A percentile compares a stretch with the other conserved stretches of the same genome.
These are phyloP conservation scores for Yamadazyma taylorii DNA, from an alignment of 1,139 yeast species.

Conservation along the genomic window DNA sequence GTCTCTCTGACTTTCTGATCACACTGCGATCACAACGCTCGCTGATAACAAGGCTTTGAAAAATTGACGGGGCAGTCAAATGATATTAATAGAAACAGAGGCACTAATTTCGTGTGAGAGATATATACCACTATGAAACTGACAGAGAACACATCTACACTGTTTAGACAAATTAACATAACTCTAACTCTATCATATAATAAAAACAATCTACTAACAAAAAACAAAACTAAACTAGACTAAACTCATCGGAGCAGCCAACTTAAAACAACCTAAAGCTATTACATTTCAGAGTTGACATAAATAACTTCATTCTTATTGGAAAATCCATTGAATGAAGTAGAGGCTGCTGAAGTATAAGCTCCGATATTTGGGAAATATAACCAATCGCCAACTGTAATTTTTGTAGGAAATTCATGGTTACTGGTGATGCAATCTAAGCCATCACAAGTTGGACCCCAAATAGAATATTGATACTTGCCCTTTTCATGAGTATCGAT, in stretches of 20 bases:
- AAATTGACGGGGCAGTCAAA: neutral
- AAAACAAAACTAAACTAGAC: neutral
- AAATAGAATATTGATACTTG: constrained; percentile 59
- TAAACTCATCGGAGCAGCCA: neutral
- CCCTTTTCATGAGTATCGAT: constrained; percentile 23
- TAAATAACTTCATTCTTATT: constrained; percentile 60
- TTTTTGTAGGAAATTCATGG: constrained; percentile 54
- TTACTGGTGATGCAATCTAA: constrained; percentile 74
- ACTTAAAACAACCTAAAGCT: neutral
- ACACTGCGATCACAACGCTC: neutral
- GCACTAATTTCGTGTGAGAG: too few species aligned
- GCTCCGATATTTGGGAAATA: constrained; percentile 87
- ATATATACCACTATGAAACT: too few species aligned
- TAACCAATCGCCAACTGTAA: constrained; percentile 89
- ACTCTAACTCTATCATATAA: too few species aligned
- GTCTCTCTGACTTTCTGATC: too few species aligned
- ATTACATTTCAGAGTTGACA: constrained; percentile 48
- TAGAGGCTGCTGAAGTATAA: constrained; percentile 89
- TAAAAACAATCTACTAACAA: too few species aligned
- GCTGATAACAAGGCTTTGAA: neutral
- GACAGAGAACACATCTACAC: too few species aligned
- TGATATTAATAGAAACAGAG: neutral
- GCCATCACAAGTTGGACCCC: constrained; percentile 99
- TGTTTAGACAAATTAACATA: too few species aligned
- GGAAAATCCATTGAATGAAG: constrained; percentile 84